Conservation (phyloP, 495 filamentous ascomycete species). For the Neurospora tetrasperma region DNA sequence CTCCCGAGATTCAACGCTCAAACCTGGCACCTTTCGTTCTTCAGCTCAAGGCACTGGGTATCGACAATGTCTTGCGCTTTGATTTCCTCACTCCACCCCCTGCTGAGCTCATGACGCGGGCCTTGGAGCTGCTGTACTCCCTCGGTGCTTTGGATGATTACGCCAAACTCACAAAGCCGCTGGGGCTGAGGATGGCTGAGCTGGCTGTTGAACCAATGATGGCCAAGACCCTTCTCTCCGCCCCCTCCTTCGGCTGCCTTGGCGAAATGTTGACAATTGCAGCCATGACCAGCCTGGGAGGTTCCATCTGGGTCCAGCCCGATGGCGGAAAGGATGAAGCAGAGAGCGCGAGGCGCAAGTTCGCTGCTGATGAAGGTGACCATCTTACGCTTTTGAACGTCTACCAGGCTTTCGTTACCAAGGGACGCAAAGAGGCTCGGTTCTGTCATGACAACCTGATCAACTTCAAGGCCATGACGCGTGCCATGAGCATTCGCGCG, state of each 20-base stretch:
- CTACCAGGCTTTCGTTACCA: constrained; percentile 82
- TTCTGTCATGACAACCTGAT: constrained; percentile 83
- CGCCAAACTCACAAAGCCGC: constrained; percentile 79
- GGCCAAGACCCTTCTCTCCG: constrained; percentile 79
- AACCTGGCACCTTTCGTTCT: constrained; percentile 86
- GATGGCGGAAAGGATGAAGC: constrained; percentile 62
- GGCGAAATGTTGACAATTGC: constrained; percentile 86
- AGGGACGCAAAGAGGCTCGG: constrained; percentile 69
- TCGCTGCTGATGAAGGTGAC: constrained; percentile 89
- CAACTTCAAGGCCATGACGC: constrained; percentile 72
- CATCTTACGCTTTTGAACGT: constrained; percentile 91
- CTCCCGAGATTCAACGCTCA: constrained; percentile 88
- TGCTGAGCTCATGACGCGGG: constrained; percentile 76
- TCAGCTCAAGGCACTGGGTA: constrained; percentile 90
- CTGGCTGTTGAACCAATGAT: constrained; percentile 95
- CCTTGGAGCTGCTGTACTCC: constrained; percentile 79
- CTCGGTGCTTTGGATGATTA: constrained; percentile 85
- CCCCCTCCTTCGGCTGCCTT: constrained; percentile 62
- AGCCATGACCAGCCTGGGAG: constrained; percentile 84
- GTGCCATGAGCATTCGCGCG: constrained; percentile 75
- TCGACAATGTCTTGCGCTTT: constrained; percentile 91
- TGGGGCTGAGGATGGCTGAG: constrained; percentile 89
- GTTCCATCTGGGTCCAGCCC: constrained; percentile 71
- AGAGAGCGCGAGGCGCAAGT: constrained; percentile 68
- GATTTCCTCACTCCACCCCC: constrained; percentile 84